A percentile compares a stretch with the other conserved stretches of the same genome.
Evolutionary conservation across 129 eudicot species (phyloP).

Genomic region (Ambrosia trifida): DNA sequence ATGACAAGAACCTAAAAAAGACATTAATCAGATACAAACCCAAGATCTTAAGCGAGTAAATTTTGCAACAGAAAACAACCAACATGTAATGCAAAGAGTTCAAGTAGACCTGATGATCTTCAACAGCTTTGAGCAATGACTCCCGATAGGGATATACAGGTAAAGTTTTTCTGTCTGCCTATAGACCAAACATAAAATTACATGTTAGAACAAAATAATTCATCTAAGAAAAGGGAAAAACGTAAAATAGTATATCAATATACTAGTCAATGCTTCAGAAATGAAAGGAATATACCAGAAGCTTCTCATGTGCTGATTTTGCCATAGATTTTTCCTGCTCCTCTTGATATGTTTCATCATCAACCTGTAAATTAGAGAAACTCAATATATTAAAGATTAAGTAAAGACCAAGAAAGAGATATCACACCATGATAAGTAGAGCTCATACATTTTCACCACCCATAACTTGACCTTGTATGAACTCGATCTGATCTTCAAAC

Average conservation of each 20-base stretch:
- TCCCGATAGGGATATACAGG: slow-evolving; percentile 86
- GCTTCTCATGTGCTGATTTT: slow-evolving; percentile 76
- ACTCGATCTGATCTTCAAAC: slow-evolving; percentile 93
- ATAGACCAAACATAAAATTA: slow-evolving; percentile 24
- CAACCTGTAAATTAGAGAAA: slow-evolving; percentile 50
- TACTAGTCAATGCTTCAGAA: too few species aligned
- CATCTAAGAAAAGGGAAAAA: background rate
- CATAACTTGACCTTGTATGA: slow-evolving; percentile 76
- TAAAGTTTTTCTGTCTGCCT: slow-evolving; percentile 85
- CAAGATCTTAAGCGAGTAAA: slow-evolving; percentile 1
- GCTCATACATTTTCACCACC: slow-evolving; percentile 74
- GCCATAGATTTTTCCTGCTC: slow-evolving; percentile 57
- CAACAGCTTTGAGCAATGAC: slow-evolving; percentile 66
- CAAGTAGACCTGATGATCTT: slow-evolving; percentile 77
- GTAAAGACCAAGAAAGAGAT: background rate
- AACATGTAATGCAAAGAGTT: slow-evolving; percentile 8
- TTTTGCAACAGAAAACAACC: background rate
- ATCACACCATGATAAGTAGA: background rate
- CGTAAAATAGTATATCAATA: background rate
- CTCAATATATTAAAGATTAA: slow-evolving; percentile 1
- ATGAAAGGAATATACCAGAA: slow-evolving; percentile 52
- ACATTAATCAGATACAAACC: background rate
- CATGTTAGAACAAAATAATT: slow-evolving; percentile 13
- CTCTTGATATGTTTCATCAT: slow-evolving; percentile 42
- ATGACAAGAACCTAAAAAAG: slow-evolving; percentile 69